Percentiles rank a stretch among this genome's conserved stretches.
These are phyloP conservation scores for Colletotrichum sublineola DNA, from an alignment of 2,329 filamentous ascomycete genomes.

Conservation along the genomic window DNA sequence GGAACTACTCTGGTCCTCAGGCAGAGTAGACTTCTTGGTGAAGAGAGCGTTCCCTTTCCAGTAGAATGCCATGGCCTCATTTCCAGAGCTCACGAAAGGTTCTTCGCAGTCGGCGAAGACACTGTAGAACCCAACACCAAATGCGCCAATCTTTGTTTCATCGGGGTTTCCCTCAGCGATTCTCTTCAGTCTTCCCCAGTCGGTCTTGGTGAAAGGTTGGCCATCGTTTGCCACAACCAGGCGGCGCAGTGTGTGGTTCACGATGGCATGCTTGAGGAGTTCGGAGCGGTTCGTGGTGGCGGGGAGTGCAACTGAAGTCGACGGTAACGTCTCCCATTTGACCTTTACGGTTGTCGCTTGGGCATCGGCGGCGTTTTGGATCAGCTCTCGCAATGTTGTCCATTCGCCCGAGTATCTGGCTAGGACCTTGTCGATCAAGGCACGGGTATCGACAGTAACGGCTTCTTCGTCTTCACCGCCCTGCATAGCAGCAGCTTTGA, in stretches of 20 bases:
- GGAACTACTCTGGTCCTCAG: constrained; percentile 72
- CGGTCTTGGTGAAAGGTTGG: constrained; percentile 86
- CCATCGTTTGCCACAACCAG: constrained; percentile 96
- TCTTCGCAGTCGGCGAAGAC: constrained; percentile 99
- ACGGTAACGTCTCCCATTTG: constrained; percentile 92
- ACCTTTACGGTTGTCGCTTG: constrained; percentile 90
- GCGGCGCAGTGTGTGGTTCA: constrained; percentile 87
- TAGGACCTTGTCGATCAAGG: constrained; percentile 96
- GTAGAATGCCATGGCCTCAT: constrained; percentile 97
- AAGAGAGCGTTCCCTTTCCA: constrained; percentile 99
- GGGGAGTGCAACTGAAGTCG: constrained; percentile 79
- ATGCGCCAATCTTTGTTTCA: constrained; percentile 98
- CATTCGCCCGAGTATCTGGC: constrained; percentile 97
- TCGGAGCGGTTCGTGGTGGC: constrained; percentile 75
- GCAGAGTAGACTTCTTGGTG: constrained; percentile 85
- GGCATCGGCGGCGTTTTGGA: constrained; percentile 98
- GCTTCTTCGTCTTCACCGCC: constrained; percentile 94
- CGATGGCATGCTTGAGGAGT: constrained; percentile 83
- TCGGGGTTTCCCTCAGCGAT: constrained; percentile 99
- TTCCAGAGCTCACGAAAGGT: constrained; percentile 93
- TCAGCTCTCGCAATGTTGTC: constrained; percentile 89
- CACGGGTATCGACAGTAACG: constrained; percentile 96
- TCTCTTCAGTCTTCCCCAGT: constrained; percentile 93
- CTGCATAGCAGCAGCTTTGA: constrained; percentile 88
- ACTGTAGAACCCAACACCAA: constrained; percentile 98